These are phyloP conservation scores for Thielaviopsis punctulata DNA, from an alignment of 2,329 filamentous ascomycete genomes.

Conservation along the genomic window DNA sequence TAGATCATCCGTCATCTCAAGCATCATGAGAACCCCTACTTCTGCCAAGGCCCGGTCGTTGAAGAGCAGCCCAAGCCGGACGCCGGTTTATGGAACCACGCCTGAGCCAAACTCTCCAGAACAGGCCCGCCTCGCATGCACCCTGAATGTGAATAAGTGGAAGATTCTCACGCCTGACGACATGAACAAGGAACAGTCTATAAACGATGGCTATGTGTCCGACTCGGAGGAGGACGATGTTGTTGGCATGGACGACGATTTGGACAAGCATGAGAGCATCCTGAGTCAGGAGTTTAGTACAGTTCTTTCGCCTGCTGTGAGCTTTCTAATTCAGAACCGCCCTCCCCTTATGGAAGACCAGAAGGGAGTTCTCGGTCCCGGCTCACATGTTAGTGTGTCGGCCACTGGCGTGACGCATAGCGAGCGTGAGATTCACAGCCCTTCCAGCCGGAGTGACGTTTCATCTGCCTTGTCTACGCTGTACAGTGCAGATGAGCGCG, in stretches of 20 bases:
- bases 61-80: constrained; percentile 3
- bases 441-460: constrained; percentile 23
- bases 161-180: constrained; percentile 7
- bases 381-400: not conserved
- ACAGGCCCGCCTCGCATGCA: constrained; percentile 7
- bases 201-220: not conserved
- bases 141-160: constrained; percentile 7
- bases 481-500: constrained; percentile 35
- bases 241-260: not conserved
- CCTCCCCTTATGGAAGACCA: constrained; percentile 1
- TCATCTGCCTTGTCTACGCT: constrained; percentile 39
- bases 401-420: not conserved
- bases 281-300: constrained; percentile 9
- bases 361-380: not conserved
- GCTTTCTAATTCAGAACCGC: constrained; percentile 3
- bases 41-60: constrained; percentile 3
- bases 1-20: constrained; percentile 3
- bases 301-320: constrained; percentile 8
- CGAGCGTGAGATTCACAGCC: not conserved
- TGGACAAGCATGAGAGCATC: constrained; percentile 1
- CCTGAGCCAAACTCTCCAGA: constrained; percentile 1
- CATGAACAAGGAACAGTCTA: not conserved
- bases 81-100: constrained; percentile 1
- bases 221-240: not conserved
- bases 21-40: constrained; percentile 7